A percentile compares a stretch with the other conserved stretches of the same genome.
Evolutionary conservation across 1,284 basidiomycete genomes (phyloP).

Genomic region (Vanrija sp.): DNA sequence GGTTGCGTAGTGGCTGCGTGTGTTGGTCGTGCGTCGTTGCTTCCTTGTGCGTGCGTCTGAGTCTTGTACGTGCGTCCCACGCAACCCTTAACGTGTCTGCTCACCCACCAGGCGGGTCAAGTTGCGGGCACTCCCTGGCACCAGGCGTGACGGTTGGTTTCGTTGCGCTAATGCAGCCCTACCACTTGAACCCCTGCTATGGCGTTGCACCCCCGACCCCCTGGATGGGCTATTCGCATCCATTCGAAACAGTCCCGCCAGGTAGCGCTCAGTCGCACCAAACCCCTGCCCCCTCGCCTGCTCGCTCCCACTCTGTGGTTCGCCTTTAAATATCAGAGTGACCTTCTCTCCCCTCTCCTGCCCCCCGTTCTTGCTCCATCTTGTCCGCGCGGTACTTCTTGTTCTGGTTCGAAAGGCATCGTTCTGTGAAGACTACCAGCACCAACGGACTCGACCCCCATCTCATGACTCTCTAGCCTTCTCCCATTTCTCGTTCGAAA

Average conservation of each 20-base stretch:
- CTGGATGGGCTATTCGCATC: slow-evolving; percentile 3
- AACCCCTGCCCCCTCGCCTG: neutral
- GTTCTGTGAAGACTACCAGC: neutral
- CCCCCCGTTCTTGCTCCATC: neutral
- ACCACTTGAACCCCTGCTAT: slow-evolving; percentile 10
- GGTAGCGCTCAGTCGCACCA: slow-evolving; percentile 2
- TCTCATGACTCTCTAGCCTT: neutral
- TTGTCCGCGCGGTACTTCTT: neutral
- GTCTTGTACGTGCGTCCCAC: neutral
- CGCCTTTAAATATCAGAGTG: neutral
- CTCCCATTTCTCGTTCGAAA: neutral
- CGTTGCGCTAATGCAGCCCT: slow-evolving; percentile 17
- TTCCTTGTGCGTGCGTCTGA: neutral
- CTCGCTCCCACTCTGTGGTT: neutral
- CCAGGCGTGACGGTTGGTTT: slow-evolving; percentile 12
- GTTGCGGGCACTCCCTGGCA: slow-evolving; percentile 2
- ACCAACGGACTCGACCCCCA: too few species aligned
- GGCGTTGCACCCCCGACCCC: neutral
- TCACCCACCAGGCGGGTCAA: neutral
- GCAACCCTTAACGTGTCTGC: neutral
- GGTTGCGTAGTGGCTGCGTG: neutral
- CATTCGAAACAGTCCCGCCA: slow-evolving; percentile 20
- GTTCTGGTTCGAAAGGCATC: neutral
- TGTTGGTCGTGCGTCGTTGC: slow-evolving; percentile 1
- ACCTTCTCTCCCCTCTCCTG: neutral